Evolutionary conservation across 2,329 filamentous ascomycete species (phyloP).

Genomic region (Aspergillus pseudoviridinutans): DNA sequence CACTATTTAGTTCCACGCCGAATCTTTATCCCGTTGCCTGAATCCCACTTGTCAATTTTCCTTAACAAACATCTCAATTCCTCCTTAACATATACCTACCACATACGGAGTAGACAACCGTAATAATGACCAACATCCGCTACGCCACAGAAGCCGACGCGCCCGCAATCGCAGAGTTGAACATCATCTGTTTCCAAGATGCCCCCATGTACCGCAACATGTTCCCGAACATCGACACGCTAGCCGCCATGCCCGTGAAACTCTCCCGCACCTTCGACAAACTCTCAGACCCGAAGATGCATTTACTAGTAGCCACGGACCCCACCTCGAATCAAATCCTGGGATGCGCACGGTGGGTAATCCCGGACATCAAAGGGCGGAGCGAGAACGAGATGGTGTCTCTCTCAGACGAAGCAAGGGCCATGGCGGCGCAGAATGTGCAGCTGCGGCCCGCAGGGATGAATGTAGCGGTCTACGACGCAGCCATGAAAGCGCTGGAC

Average conservation of each 20-base stretch:
- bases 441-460: conserved; percentile 39
- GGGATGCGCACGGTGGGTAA: conserved; percentile 49
- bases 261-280: conserved; percentile 33
- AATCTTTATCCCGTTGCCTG: neutral
- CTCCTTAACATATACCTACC: neutral
- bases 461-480: conserved; percentile 41
- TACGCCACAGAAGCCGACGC: conserved; percentile 42
- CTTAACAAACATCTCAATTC: too few relatives aligned
- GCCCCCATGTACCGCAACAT: conserved; percentile 36
- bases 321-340: conserved; percentile 30
- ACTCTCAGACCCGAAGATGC: conserved; percentile 36
- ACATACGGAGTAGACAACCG: neutral
- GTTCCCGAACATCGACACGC: conserved; percentile 34
- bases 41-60: neutral
- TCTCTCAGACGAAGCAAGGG: conserved; percentile 40
- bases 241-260: conserved; percentile 35
- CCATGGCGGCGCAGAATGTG: conserved; percentile 31
- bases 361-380: conserved; percentile 17
- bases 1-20: too few relatives aligned
- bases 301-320: conserved; percentile 42
- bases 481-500: conserved; percentile 17
- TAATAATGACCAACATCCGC: conserved; percentile 25
- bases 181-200: conserved; percentile 44
- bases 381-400: conserved; percentile 17
- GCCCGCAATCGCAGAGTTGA: conserved; percentile 40